A percentile compares a stretch with the other conserved stretches of the same genome.
phyloP scores from a whole-genome alignment of 176 grass and related monocot genomes.

The Tuctoria greenei region DNA sequence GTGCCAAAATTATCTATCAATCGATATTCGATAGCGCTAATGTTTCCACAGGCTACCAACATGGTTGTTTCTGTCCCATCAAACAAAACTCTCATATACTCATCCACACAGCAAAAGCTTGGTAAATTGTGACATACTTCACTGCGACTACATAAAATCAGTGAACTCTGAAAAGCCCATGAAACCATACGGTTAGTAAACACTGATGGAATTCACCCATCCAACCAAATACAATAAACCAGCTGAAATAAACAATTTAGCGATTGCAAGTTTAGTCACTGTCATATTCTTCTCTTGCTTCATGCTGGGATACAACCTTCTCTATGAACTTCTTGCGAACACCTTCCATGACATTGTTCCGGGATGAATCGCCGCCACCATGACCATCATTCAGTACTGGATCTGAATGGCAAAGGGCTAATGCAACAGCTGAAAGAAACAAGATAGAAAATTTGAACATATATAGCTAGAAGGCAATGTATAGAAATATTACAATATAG shows the following conservation, averaged over 20 bases:
- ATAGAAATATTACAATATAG: neutral
- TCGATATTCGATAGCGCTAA: neutral
- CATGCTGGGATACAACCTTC: conserved; percentile 78
- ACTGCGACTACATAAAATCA: neutral
- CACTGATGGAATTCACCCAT: neutral
- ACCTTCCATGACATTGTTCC: conserved; percentile 70
- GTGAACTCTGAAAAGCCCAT: neutral
- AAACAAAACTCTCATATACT: neutral
- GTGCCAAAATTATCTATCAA: neutral
- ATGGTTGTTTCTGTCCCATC: neutral
- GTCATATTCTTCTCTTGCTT: conserved; percentile 67
- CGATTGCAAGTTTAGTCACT: conserved; percentile 50
- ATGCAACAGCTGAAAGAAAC: conserved; percentile 74
- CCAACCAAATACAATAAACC: conserved; percentile 7
- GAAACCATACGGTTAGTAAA: neutral
- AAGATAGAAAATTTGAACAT: conserved; percentile 1
- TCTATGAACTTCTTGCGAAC: conserved; percentile 92
- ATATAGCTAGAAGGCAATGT: neutral
- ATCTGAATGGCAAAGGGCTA: conserved; percentile 79
- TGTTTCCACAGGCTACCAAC: neutral
- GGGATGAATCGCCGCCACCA: conserved; percentile 54
- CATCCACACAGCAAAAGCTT: neutral
- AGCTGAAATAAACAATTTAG: conserved; percentile 4
- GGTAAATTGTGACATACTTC: neutral
- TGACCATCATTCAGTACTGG: conserved; percentile 91